A percentile compares a stretch with the other conserved stretches of the same genome.
phyloP scores from a whole-genome alignment of 306 rosid species.

The Vigna trinervia region DNA sequence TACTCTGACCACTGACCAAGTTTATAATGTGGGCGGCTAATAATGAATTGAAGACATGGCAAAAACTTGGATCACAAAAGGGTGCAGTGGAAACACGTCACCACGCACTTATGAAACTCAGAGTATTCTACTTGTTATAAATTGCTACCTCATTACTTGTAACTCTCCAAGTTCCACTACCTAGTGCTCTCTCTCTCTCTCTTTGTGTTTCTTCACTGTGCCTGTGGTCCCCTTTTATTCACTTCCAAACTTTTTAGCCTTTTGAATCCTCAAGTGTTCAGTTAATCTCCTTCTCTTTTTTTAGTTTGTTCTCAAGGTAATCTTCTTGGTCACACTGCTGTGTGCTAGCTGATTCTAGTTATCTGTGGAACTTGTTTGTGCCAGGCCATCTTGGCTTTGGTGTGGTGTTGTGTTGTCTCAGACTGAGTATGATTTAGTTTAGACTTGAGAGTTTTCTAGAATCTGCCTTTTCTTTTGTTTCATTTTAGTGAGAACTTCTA shows the following conservation, averaged over 20 bases:
- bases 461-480: not conserved
- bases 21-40: constrained; percentile 33
- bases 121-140: constrained; percentile 20
- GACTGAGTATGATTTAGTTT: constrained; percentile 11
- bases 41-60: not conserved
- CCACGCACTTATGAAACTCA: constrained; percentile 35
- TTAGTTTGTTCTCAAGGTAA: constrained; percentile 41
- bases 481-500: constrained; percentile 4
- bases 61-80: constrained; percentile 2
- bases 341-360: constrained; percentile 8
- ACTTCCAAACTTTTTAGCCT: constrained; percentile 12
- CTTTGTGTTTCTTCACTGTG: not conserved
- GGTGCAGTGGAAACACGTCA: constrained; percentile 46
- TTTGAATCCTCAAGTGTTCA: constrained; percentile 21
- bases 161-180: constrained; percentile 37
- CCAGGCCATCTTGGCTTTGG: constrained; percentile 5
- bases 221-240: not conserved
- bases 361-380: constrained; percentile 20
- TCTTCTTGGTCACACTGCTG: constrained; percentile 27
- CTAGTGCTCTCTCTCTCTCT: constrained; percentile 15
- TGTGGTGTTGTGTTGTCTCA: constrained; percentile 13
- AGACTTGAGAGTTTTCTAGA: not conserved
- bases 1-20: not conserved
- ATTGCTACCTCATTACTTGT: constrained; percentile 15
- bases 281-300: not conserved